Evolutionary conservation across 257 asterid genomes (phyloP).

Genomic region (Solanum paucissectum): DNA sequence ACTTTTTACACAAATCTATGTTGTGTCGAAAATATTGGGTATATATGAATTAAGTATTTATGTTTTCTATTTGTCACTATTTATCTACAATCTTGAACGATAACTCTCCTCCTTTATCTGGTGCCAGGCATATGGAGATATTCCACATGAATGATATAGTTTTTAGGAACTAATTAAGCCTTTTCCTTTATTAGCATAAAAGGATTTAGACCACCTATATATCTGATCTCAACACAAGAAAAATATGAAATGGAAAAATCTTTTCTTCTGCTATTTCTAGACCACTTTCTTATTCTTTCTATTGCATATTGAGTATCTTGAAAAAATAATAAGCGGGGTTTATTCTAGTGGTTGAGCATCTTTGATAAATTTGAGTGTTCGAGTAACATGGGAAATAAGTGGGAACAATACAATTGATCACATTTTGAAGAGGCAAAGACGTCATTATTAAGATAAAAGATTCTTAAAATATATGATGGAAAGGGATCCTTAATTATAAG

Average conservation of each 20-base stretch:
- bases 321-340: background rate
- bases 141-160: background rate
- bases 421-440: background rate
- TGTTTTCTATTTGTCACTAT: background rate
- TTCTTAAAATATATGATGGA: background rate
- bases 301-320: background rate
- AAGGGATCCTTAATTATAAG: background rate
- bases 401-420: no score
- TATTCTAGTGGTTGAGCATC: no score
- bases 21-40: background rate
- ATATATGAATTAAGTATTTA: background rate
- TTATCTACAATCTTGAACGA: background rate
- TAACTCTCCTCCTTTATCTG: background rate
- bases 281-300: background rate
- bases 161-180: background rate
- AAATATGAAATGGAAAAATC: background rate
- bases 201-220: background rate
- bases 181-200: background rate
- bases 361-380: no score
- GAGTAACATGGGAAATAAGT: no score
- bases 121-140: background rate
- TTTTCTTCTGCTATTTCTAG: background rate
- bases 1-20: background rate
- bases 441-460: background rate
- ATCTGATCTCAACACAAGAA: background rate